Evolutionary conservation across 176 grass and related monocot genomes (phyloP), one percentile per base, ranked within the genome.

Genomic region (Aegilops umbellulata): DNA sequence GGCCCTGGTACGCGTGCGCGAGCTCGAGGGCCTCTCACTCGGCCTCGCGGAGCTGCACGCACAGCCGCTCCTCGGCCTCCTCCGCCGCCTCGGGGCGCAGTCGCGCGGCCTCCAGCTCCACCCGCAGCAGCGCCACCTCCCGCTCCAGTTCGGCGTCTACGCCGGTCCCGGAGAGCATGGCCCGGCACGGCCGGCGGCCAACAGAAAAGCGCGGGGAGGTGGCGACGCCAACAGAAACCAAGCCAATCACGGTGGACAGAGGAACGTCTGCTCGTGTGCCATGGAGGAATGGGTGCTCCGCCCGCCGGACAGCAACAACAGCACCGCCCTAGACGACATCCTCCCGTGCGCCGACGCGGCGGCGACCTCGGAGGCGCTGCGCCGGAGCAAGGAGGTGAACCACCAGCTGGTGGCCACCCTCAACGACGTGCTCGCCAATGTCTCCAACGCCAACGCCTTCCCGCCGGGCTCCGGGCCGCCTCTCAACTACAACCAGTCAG

Each of bases 261-360:
- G 49, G 16, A 19, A 16, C 49, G 16, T 53, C 49, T 19, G 49
- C 16, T 53, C 6, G 12, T 31, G 64, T 80, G 36, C 96, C 42
- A 92, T 98, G 96, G 92, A 92, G 13, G 90, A 95, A 62, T 98
- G 93, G 96, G 91, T 88, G 67, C 63, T 47, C 10, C 86, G 90
- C 15, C 96, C 90, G 8, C 82, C 76, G 8, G 53, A 0, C 53
- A 58, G 53, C 19, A 58, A 2, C 19, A 76, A 74, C 8, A 90
- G 69, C 80, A 94, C 92, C 0, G 88, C 96, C 20, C 80, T 98
- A 23, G 96, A 95, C 65, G 96, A 95, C 77, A 92, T 95, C 84
- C 91, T 98, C 15, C 93, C 96, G 4, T 98, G 93, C 71, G 91
- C 90, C 24, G 86, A 98, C 82, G 62, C 60, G 10, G 75, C 86